Conservation (phyloP, 306 rosid species). For the Datisca glomerata region DNA sequence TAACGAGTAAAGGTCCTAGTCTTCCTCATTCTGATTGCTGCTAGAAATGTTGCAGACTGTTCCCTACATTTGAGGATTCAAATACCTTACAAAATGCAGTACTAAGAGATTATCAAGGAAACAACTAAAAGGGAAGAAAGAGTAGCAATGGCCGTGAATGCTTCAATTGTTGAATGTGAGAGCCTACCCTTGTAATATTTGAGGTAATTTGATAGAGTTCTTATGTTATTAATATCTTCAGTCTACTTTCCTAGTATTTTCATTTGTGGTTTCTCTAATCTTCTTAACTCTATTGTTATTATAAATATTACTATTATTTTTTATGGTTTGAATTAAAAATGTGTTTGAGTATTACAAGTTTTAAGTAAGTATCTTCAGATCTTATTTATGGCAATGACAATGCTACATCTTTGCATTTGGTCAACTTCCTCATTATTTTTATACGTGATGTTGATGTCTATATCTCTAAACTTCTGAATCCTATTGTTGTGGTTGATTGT, state of each 20-base stretch:
- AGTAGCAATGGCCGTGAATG: conserved; percentile 47
- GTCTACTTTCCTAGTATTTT: not conserved
- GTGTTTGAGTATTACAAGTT: too few species aligned
- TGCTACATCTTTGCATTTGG: too few species aligned
- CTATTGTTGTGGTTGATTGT: too few species aligned
- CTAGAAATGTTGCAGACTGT: conserved; percentile 38
- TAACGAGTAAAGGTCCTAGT: too few species aligned
- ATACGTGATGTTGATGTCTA: too few species aligned
- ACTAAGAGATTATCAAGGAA: conserved; percentile 50
- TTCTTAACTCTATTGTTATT: not conserved
- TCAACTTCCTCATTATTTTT: too few species aligned
- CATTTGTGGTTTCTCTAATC: not conserved
- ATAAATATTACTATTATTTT: too few species aligned
- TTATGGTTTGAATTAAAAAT: too few species aligned
- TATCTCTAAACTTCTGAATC: too few species aligned
- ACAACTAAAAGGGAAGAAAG: conserved; percentile 26
- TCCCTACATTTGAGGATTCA: conserved; percentile 46
- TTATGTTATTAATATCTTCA: conserved; percentile 1
- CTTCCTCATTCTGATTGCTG: too few species aligned
- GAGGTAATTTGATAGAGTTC: conserved; percentile 47
- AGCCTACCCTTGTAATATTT: conserved; percentile 91
- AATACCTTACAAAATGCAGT: conserved; percentile 33
- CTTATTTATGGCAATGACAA: too few species aligned
- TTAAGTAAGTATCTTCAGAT: too few species aligned
- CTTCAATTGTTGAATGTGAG: conserved; percentile 73